Evolutionary conservation across 768 basidiomycete genomes (phyloP), one percentile per base, ranked within the genome.

Genomic region (Rhodotorula graminis): DNA sequence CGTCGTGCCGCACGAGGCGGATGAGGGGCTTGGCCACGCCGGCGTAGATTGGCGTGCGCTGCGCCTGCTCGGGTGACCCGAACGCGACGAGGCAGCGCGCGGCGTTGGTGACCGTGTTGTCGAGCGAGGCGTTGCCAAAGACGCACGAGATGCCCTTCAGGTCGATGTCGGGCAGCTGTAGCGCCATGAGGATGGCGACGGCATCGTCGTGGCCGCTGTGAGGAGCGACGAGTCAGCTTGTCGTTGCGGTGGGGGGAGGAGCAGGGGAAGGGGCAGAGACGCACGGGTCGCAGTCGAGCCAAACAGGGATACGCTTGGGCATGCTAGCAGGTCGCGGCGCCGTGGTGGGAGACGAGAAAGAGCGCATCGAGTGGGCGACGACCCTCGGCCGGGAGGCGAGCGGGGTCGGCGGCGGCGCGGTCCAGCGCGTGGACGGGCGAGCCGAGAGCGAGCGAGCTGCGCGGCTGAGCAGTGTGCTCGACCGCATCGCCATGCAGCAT

Each of bases 131-230:
- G 77, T 94, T 94, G 27, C 92, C 92, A 79, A 93, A 90, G 80
- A 91, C 92, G 37, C 91, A 91, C 0, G 92, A 93, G n/a, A 94
- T 82, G 2, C 92, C 93, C 12, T 92, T 81, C 29, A 95, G 85
- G 50, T 85, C 80, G 67, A 93, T 85, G 70, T 88, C 84, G 2
- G 85, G 84, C 21, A 84, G 84, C 74, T 91, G 86, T 10, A 89
- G 70, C 7, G 74, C 73, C 47, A 76, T 67, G 78, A 94, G 82
- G 63, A 94, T 88, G 7, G 91, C 91, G 19, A 87, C 88, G 10
- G 90, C 93, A 82, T 94, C 92, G 77, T 95, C 92, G 77, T 94
- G 92, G 23, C 92, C 92, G 56, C 69, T 72, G 64, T n/a, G n/a
- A 49, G 27, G 21, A 4, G 10, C 31, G 31, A 19, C 44, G 44